Percentiles rank a stretch among this genome's conserved stretches.
Conservation (phyloP, 2,329 filamentous ascomycete species). For the Colletotrichum sp. region DNA sequence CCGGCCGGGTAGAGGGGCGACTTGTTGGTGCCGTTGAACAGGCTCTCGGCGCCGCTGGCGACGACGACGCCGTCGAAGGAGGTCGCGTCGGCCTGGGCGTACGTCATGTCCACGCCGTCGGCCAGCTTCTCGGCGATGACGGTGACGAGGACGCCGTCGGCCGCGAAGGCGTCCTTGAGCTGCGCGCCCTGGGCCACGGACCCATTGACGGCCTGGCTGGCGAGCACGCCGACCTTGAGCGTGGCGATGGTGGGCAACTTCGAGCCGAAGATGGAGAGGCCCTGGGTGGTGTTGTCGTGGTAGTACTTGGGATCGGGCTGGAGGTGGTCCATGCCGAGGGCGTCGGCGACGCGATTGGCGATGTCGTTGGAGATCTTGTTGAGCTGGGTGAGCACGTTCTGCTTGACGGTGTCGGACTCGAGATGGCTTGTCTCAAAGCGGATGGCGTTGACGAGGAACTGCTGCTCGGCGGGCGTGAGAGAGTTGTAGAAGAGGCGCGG, state of each 20-base stretch:
- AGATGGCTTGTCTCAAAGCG: constrained; percentile 73
- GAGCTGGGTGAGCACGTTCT: constrained; percentile 71
- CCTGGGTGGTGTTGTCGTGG: constrained; percentile 69
- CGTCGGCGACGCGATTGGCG: constrained; percentile 66
- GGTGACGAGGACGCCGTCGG: constrained; percentile 58
- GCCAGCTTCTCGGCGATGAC: constrained; percentile 66
- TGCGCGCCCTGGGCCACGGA: constrained; percentile 53
- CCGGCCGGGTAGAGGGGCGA: constrained; percentile 68
- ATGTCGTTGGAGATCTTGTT: constrained; percentile 73
- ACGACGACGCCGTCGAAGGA: constrained; percentile 70
- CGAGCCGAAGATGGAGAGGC: constrained; percentile 63
- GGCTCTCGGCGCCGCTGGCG: constrained; percentile 53
- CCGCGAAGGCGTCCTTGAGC: constrained; percentile 54
- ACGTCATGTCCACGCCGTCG: constrained; percentile 65
- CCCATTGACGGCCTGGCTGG: constrained; percentile 43
- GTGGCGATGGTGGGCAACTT: constrained; percentile 66
- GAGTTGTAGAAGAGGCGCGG: constrained; percentile 79
- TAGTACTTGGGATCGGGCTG: constrained; percentile 68
- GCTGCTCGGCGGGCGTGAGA: constrained; percentile 67
- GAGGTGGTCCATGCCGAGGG: constrained; percentile 64
- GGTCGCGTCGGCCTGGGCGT: constrained; percentile 67
- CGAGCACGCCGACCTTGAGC: constrained; percentile 68
- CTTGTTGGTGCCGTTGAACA: constrained; percentile 50
- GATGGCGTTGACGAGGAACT: constrained; percentile 75
- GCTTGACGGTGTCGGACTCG: constrained; percentile 60